Conservation (phyloP, 176 grass and related monocot species). For the Metroxylon sagu region DNA sequence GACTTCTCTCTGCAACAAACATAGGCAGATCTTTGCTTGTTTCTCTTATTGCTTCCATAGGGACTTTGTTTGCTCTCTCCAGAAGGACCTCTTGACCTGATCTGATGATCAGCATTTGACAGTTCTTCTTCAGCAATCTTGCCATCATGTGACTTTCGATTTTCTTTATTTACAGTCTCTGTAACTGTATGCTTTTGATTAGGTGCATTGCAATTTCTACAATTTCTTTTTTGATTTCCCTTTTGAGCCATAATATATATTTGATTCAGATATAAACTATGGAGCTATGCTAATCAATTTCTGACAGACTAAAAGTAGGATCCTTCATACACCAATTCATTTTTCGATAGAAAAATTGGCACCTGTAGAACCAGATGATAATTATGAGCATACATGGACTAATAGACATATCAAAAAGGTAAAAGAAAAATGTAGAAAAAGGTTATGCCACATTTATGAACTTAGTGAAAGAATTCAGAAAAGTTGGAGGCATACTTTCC, state of each 20-base stretch:
- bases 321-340: too few relatives aligned
- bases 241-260: conserved; percentile 57
- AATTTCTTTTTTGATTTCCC: conserved; percentile 74
- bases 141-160: conserved; percentile 44
- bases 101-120: conserved; percentile 28
- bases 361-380: too few relatives aligned
- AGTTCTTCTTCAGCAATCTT: conserved; percentile 16
- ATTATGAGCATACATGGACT: too few relatives aligned
- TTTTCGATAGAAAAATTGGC: too few relatives aligned
- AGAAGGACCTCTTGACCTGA: conserved; percentile 21
- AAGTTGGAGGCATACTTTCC: too few relatives aligned
- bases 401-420: too few relatives aligned
- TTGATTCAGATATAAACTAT: too few relatives aligned
- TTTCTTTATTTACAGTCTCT: conserved; percentile 21
- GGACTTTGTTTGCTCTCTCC: conserved; percentile 27
- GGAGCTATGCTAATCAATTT: too few relatives aligned
- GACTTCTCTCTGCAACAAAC: conserved; percentile 24
- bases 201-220: conserved; percentile 24
- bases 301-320: too few relatives aligned
- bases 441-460: too few relatives aligned
- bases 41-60: conserved; percentile 34
- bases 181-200: conserved; percentile 35
- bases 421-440: too few relatives aligned
- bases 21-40: conserved; percentile 24
- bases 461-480: too few relatives aligned